A percentile compares a stretch with the other conserved stretches of the same genome.
phyloP scores from a whole-genome alignment of 352 stramenopile genomes.

The Pythium rhizo-oryzae region DNA sequence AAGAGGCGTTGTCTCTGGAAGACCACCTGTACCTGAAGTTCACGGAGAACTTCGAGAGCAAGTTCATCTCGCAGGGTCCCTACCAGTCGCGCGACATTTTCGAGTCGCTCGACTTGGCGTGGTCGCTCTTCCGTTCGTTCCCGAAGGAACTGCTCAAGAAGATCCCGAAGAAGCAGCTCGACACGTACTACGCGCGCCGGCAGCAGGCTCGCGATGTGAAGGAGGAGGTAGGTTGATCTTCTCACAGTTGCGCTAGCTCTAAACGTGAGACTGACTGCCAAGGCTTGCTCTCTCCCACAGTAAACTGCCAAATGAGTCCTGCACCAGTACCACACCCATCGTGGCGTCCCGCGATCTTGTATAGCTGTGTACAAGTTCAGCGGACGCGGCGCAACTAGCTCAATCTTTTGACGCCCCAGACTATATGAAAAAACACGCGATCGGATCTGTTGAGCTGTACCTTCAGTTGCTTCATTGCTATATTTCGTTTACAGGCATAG shows the following conservation, averaged over 20 bases:
- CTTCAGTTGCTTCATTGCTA: conserved; percentile 2
- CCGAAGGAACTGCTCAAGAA: conserved; percentile 99
- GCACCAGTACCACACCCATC: background rate
- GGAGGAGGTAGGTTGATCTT: conserved; percentile 54
- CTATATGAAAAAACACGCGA: background rate
- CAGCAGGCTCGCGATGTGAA: conserved; percentile 85
- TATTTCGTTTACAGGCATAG: conserved; percentile 9
- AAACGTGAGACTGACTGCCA: background rate
- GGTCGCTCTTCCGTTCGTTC: conserved; percentile 98
- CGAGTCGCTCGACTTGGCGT: conserved; percentile 98
- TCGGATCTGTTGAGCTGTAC: conserved; percentile 3
- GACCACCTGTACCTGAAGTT: conserved; percentile 99
- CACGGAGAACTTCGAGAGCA: conserved; percentile 98
- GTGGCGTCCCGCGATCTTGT: conserved; percentile 19
- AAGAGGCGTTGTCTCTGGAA: conserved; percentile 98
- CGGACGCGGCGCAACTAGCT: background rate
- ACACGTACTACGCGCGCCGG: conserved; percentile 96
- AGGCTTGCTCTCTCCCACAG: background rate
- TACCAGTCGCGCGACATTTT: conserved; percentile 99
- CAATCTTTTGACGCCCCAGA: background rate
- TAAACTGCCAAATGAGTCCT: conserved; percentile 4
- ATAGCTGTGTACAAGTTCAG: conserved; percentile 21
- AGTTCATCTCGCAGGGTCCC: conserved; percentile 97
- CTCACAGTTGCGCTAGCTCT: background rate
- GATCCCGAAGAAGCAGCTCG: conserved; percentile 99